A percentile compares a stretch with the other conserved stretches of the same genome.
These are phyloP conservation scores for Eucalyptus decipiens DNA, from an alignment of 345 rosid species.

Conservation along the genomic window DNA sequence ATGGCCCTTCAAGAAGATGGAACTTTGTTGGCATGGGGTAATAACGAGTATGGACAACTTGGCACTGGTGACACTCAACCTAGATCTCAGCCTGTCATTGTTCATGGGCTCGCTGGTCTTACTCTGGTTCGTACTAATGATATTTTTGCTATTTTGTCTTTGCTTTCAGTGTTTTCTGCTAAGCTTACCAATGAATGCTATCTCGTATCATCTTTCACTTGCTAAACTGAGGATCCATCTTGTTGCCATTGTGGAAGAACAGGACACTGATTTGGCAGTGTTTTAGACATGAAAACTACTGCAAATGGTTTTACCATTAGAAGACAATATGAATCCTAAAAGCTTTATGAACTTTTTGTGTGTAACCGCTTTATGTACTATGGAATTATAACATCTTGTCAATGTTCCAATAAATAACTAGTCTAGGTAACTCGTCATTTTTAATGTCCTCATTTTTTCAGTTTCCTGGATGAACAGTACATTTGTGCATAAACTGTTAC, in stretches of 20 bases:
- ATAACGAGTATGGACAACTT: conserved; percentile 98
- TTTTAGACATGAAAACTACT: neutral
- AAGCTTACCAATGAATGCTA: neutral
- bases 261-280: neutral
- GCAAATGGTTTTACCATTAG: neutral
- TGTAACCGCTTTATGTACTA: neutral
- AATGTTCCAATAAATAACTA: neutral
- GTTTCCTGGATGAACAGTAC: neutral
- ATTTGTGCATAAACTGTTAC: neutral
- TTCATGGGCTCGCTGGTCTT: conserved; percentile 79
- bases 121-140: conserved; percentile 49
- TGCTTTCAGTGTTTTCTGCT: neutral
- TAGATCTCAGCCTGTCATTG: conserved; percentile 87
- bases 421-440: neutral
- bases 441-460: neutral
- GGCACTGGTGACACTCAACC: conserved; percentile 99
- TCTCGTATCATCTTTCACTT: neutral
- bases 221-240: neutral
- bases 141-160: neutral
- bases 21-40: conserved; percentile 97
- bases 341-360: neutral
- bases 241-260: neutral
- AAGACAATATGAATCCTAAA: neutral
- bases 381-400: neutral
- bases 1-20: conserved; percentile 96